Conservation (phyloP, 2,329 filamentous ascomycete species). For the Mariannaea sp. region DNA sequence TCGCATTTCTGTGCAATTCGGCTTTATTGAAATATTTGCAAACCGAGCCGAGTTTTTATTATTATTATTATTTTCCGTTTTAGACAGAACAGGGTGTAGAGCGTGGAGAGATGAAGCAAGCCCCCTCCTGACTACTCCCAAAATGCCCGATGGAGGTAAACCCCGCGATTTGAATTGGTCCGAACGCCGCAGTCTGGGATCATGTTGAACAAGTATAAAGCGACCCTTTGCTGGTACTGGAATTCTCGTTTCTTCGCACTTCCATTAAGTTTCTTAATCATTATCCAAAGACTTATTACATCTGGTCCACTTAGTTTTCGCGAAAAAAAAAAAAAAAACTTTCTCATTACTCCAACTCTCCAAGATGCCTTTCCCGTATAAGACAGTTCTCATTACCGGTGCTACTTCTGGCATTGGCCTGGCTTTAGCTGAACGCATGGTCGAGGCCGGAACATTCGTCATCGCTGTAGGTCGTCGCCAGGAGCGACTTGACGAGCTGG, state of each 20-base stretch:
- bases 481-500: constrained; percentile 53
- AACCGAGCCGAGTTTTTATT: no score
- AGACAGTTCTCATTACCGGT: constrained; percentile 56
- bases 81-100: background rate
- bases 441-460: constrained; percentile 48
- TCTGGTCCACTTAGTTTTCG: background rate
- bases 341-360: background rate
- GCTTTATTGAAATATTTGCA: no score
- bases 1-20: no score
- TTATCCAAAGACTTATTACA: background rate
- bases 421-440: constrained; percentile 41
- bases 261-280: background rate
- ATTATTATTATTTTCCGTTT: background rate
- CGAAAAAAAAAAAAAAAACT: no score
- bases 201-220: background rate
- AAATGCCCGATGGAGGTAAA: background rate
- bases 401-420: constrained; percentile 27
- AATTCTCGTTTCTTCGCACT: background rate
- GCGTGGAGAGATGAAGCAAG: background rate
- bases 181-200: background rate
- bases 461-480: constrained; percentile 52
- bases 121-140: background rate
- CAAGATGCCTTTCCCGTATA: constrained; percentile 59
- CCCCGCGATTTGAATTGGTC: background rate
- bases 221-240: background rate